Evolutionary conservation across 768 basidiomycete species (phyloP).

Genomic region (Xerocomus potaroensis): DNA sequence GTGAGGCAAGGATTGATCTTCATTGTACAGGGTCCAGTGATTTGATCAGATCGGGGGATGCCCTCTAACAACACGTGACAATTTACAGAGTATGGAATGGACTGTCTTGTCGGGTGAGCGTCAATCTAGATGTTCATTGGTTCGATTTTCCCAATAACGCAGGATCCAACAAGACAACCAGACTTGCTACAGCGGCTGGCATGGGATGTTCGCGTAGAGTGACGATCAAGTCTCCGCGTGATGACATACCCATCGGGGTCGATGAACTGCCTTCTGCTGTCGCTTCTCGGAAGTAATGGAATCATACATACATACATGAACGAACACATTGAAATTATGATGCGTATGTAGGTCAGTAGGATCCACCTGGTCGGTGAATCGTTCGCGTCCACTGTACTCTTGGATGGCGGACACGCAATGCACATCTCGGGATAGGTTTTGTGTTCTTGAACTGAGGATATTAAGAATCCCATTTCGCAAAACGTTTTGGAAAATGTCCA

Average conservation of each 20-base stretch:
- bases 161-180: slow-evolving; percentile 1
- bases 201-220: background rate
- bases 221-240: background rate
- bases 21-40: slow-evolving; percentile 19
- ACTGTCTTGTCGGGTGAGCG: slow-evolving; percentile 4
- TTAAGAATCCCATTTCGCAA: background rate
- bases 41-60: slow-evolving; percentile 12
- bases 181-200: background rate
- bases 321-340: slow-evolving; percentile 4
- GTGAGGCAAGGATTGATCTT: slow-evolving; percentile 4
- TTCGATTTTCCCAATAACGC: slow-evolving; percentile 2
- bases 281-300: slow-evolving; percentile 1
- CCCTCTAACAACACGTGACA: slow-evolving; percentile 18
- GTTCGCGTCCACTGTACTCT: slow-evolving; percentile 6
- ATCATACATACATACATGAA: background rate
- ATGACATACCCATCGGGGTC: too few relatives aligned
- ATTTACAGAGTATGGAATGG: slow-evolving; percentile 1
- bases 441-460: background rate
- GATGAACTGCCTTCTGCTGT: background rate
- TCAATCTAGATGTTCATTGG: slow-evolving; percentile 1
- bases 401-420: too few relatives aligned
- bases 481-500: slow-evolving; percentile 2
- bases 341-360: slow-evolving; percentile 4
- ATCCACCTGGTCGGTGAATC: slow-evolving; percentile 13
- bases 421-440: background rate